These are phyloP conservation scores for Cryptococcus hybrid DNA, from an alignment of 1,284 basidiomycete species.

Conservation along the genomic window DNA sequence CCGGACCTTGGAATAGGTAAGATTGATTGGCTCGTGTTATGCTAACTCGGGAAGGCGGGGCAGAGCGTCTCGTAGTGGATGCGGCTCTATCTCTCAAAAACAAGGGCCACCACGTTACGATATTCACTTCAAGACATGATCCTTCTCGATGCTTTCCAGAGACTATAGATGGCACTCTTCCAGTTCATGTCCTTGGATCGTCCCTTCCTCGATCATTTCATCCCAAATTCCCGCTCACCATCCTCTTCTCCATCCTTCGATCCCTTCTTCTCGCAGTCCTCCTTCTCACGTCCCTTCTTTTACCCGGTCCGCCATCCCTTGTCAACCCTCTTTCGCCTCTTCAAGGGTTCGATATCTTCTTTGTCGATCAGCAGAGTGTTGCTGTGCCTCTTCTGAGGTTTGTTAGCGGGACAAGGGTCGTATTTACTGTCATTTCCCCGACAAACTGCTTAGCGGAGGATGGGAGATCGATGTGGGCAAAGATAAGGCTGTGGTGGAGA, in stretches of 20 bases:
- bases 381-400: slow-evolving; percentile 79
- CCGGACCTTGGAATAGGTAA: slow-evolving; percentile 92
- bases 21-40: slow-evolving; percentile 25
- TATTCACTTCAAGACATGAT: slow-evolving; percentile 95
- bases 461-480: slow-evolving; percentile 49
- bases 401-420: slow-evolving; percentile 68
- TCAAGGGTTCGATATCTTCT: slow-evolving; percentile 71
- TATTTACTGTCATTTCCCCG: slow-evolving; percentile 98
- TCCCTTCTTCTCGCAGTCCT: slow-evolving; percentile 75
- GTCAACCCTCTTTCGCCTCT: slow-evolving; percentile 42
- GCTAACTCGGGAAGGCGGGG: slow-evolving; percentile 66
- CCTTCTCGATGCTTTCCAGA: slow-evolving; percentile 82
- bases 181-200: slow-evolving; percentile 70
- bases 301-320: slow-evolving; percentile 33
- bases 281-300: slow-evolving; percentile 56
- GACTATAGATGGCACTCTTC: slow-evolving; percentile 80
- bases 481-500: slow-evolving; percentile 6
- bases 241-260: slow-evolving; percentile 82
- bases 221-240: slow-evolving; percentile 68
- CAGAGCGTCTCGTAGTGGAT: slow-evolving; percentile 94
- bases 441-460: slow-evolving; percentile 70
- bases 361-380: slow-evolving; percentile 93
- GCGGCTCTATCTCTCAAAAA: slow-evolving; percentile 83
- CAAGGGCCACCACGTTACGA: slow-evolving; percentile 80
- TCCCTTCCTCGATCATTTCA: slow-evolving; percentile 75